Base-by-base conservation (phyloP, 2,329 filamentous ascomycete species). In the Trichoderma breve region DNA sequence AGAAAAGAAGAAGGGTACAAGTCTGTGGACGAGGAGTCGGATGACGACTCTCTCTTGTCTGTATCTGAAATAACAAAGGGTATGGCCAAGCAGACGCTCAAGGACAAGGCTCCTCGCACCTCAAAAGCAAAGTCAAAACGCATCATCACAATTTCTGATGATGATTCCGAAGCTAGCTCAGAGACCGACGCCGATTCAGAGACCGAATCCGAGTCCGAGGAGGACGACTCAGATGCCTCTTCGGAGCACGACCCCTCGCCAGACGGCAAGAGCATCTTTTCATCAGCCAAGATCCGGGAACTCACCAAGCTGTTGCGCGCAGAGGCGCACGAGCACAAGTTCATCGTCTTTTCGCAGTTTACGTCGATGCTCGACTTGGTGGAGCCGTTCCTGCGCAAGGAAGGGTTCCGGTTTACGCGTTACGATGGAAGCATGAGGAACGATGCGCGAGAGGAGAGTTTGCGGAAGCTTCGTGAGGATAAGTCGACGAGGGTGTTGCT, bases 281-380 rank as follows among this genome's bases (percentile, higher is more conserved):
- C 90, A 2, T 99, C 96, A 0, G 95, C 96, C 76, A 99, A 99
- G 84, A 97, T 99, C 77, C 91, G 92, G 58, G 91, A 96, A 76
- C 87, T 98, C 24, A 88, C 97, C 78, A 86, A 90, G 73, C 93
- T 99, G 66, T 88, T 99, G 9, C 88, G 90, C 74, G 89, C 89
- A 58, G 96, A 99, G 81, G 90, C 91, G 0, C 84, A 87, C 2
- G 86, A 94, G 73, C 93, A 97, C 86, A 99, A 99, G 80, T 97
- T 97, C 79, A 99, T 99, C 77, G 94, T 99, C 74, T 99, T 99
- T 83, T 97, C 94, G 1, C 94, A 98, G 78, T 99, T 99, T 83
- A 99, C 96, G 0, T 96, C 94, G 0, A 99, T 99, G 96, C 90
- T 99, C 60, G 93, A 98, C 83, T 90, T 98, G 32, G 91, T 99